Evolutionary conservation across 495 filamentous ascomycete genomes (phyloP).

Genomic region (Xeromyces bisporus): DNA sequence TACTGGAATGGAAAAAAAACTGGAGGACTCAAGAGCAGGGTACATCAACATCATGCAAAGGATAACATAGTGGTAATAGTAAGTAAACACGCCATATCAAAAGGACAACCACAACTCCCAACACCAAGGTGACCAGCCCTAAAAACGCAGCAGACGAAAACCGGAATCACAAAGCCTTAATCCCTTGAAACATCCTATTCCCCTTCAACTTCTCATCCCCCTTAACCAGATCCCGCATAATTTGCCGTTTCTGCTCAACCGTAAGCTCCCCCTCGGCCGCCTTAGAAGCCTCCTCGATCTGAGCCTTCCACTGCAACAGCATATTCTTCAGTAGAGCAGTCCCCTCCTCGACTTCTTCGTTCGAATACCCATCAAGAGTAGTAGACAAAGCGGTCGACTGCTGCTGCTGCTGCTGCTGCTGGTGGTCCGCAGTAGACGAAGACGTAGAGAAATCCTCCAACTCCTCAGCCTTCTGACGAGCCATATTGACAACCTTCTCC

Average conservation of each 20-base stretch:
- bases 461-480: constrained; percentile 93
- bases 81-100: too few relatives aligned
- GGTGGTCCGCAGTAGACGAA: constrained; percentile 35
- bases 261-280: constrained; percentile 38
- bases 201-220: constrained; percentile 50
- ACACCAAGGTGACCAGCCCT: too few relatives aligned
- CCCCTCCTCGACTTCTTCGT: constrained; percentile 84
- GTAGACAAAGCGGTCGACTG: constrained; percentile 4
- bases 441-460: constrained; percentile 78
- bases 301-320: constrained; percentile 73
- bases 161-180: constrained; percentile 50
- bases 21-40: too few relatives aligned
- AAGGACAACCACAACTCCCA: too few relatives aligned
- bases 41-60: too few relatives aligned
- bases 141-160: too few relatives aligned
- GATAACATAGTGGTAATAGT: too few relatives aligned
- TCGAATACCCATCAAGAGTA: constrained; percentile 41
- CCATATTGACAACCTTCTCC: constrained; percentile 94
- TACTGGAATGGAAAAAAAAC: too few relatives aligned
- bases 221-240: constrained; percentile 64
- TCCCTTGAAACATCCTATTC: constrained; percentile 82
- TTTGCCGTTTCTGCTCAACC: constrained; percentile 58
- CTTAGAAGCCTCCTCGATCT: too few relatives aligned
- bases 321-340: constrained; percentile 72
- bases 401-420: constrained; percentile 39